Evolutionary conservation across 2,329 filamentous ascomycete species (phyloP).

Genomic region (Neonectria coccinea): DNA sequence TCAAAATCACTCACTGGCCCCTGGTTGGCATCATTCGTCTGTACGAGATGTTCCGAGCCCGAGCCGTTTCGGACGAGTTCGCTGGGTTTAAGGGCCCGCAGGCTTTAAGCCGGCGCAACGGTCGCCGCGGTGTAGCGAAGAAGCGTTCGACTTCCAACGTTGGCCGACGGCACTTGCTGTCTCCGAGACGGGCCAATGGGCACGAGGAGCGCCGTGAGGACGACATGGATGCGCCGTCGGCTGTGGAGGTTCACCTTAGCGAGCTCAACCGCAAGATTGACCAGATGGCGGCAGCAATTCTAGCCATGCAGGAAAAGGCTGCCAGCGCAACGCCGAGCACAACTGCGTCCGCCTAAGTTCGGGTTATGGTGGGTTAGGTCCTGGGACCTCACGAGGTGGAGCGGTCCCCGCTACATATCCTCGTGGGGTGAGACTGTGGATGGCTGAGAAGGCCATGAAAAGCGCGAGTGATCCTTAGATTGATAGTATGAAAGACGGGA

Average conservation of each 20-base stretch:
- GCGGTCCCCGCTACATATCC: background rate
- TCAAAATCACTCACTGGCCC: constrained; percentile 73
- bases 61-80: constrained; percentile 56
- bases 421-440: background rate
- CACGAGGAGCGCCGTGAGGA: constrained; percentile 47
- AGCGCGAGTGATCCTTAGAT: background rate
- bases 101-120: constrained; percentile 42
- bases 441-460: background rate
- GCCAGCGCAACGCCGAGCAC: constrained; percentile 29
- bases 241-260: constrained; percentile 63
- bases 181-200: constrained; percentile 33
- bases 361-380: background rate
- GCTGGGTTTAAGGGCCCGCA: constrained; percentile 62
- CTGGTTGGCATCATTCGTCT: constrained; percentile 75
- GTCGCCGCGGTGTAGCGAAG: constrained; percentile 30
- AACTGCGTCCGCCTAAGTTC: constrained; percentile 20
- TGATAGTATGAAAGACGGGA: background rate
- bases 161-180: constrained; percentile 34
- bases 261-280: constrained; percentile 71
- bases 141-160: constrained; percentile 36
- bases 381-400: constrained; percentile 2
- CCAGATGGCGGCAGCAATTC: constrained; percentile 64
- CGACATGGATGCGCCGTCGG: constrained; percentile 53
- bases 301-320: constrained; percentile 59
- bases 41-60: constrained; percentile 69